Evolutionary conservation across 2,329 filamentous ascomycete genomes (phyloP).

Genomic region (Neonectria ditissima): DNA sequence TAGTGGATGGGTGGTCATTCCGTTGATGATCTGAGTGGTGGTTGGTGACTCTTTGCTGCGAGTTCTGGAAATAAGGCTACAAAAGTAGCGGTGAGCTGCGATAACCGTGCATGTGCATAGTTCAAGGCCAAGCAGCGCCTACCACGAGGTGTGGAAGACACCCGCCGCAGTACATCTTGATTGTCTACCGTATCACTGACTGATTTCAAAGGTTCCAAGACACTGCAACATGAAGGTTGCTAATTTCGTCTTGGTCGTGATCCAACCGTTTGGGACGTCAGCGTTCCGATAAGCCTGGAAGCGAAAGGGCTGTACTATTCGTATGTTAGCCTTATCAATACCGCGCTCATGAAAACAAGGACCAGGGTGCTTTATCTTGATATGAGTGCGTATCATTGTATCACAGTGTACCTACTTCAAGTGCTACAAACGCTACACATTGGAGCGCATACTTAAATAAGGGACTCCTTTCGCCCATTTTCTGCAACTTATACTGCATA

Average conservation of each 20-base stretch:
- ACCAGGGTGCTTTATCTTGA: neutral
- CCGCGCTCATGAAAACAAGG: neutral
- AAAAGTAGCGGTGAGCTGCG: neutral
- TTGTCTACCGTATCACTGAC: neutral
- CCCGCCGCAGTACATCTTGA: neutral
- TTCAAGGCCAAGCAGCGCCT: too few species aligned
- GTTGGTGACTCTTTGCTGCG: neutral
- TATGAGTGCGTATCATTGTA: neutral
- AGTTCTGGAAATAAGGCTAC: neutral
- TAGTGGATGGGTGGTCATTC: neutral
- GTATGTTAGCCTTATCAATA: neutral
- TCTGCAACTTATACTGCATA: constrained; percentile 45
- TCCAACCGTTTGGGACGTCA: neutral
- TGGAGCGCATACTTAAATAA: constrained; percentile 48
- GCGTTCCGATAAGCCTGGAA: neutral
- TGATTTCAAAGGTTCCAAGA: neutral
- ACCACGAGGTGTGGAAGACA: neutral
- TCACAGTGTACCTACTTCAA: neutral
- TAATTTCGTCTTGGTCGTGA: neutral
- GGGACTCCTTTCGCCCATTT: constrained; percentile 50
- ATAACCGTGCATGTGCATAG: neutral
- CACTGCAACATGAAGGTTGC: neutral
- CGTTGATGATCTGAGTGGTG: neutral
- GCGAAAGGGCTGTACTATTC: neutral
- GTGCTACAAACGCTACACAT: neutral